Base-by-base conservation (phyloP, 2,329 filamentous ascomycete species). In the Zymoseptoria ardabiliae region DNA sequence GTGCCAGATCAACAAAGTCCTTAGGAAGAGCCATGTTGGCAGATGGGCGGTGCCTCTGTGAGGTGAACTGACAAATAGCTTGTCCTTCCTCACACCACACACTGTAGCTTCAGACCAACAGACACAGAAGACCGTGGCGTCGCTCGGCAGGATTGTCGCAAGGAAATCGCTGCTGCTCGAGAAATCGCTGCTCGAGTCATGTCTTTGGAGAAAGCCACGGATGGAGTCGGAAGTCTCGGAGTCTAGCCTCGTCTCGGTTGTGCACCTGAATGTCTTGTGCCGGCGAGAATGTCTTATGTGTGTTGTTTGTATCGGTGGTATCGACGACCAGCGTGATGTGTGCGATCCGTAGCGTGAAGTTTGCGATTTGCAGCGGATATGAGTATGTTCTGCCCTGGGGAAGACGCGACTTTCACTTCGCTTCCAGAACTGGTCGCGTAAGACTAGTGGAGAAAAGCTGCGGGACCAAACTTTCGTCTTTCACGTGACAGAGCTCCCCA, bases 1-100 rank as follows among this genome's bases (percentile, higher is more conserved):
- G 55, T 2, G 61, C 58, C n/a, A 71, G 62, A 57, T 70, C 66
- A 21, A 63, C 49, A 61, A 70, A 72, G 35, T 62, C 63, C 8
- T 55, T 23, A 9, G 70, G 69, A 2, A 63, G 63, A 7, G 53
- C 61, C 63, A 63, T 65, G 17, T 48, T 58, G 52, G 35, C 17
- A 22, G 8, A 19, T 17, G 5, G 35, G 35, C 35, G 13, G 35
- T 5, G 17, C 13, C 13, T 17, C 3, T 45, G 35, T 17, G 17
- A n/a, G 17, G 35, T 13, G 13, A 45, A 17, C 2, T 17, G 35
- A 45, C 5, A 5, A 13, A 45, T 45, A n/a, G 17, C 35, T n/a
- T 45, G 35, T n/a, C 17, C 13, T 17, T 7, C 17, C 35, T 45
- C 35, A 45, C 10, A 45, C 35, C 13, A n/a, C 13, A n/a, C 6